phyloP scores from a whole-genome alignment of 164 flowering plant species.

The Aristolochia californica region DNA sequence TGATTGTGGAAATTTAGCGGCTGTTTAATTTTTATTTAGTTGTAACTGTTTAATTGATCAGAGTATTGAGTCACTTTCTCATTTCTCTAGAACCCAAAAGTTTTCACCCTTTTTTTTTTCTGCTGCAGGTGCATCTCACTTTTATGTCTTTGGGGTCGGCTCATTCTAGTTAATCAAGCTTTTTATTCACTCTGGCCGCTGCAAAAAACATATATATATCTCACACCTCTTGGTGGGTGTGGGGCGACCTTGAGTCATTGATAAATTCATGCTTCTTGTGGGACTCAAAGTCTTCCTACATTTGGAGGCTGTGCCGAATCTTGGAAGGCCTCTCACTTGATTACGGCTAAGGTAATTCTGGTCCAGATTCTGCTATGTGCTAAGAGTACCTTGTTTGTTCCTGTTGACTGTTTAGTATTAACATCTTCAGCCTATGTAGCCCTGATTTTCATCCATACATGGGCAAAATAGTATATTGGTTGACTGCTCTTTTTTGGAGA shows the following conservation, averaged over 20 bases:
- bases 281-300: constrained; percentile 68
- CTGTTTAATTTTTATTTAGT: too few relatives aligned
- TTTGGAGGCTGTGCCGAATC: constrained; percentile 88
- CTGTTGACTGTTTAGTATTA: constrained; percentile 6
- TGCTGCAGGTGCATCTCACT: constrained; percentile 31
- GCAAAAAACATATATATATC: constrained; percentile 37
- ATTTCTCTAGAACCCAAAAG: too few relatives aligned
- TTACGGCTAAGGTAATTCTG: constrained; percentile 63
- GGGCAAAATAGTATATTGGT: constrained; percentile 1
- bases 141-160: constrained; percentile 26
- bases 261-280: constrained; percentile 44
- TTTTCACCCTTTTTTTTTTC: too few relatives aligned
- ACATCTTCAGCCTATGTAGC: not conserved
- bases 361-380: constrained; percentile 13
- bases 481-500: constrained; percentile 8
- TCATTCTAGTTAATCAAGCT: constrained; percentile 29
- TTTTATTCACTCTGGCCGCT: constrained; percentile 94
- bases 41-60: too few relatives aligned
- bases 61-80: too few relatives aligned
- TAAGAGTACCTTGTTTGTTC: constrained; percentile 2
- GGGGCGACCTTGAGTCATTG: constrained; percentile 49
- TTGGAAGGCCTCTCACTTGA: constrained; percentile 71
- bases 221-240: constrained; percentile 94
- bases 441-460: constrained; percentile 10
- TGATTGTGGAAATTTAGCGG: too few relatives aligned